Evolutionary conservation across 257 asterid species (phyloP), one percentile per base, ranked within the genome.

Genomic region (Hygrophila difformis): DNA sequence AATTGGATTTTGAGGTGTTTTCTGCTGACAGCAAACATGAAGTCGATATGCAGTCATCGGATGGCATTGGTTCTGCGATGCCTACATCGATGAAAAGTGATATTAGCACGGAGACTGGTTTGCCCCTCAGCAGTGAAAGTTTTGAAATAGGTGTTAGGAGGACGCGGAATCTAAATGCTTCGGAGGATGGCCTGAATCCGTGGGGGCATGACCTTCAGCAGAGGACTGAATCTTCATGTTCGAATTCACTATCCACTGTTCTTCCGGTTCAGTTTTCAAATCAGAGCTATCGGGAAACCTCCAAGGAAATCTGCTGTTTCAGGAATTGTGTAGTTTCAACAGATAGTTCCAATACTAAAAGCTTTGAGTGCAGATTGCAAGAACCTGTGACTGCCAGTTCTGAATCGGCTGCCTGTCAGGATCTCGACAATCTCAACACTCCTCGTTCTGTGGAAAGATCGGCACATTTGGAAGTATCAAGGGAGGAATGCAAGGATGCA

Each of bases 191-290:
- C n/a, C 31, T 56, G 24, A 44, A 40, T 28, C 2, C 40, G 3
- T 8, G 11, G 36, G 18, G 12, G 14, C 56, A 44, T 3, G 71
- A 62, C 26, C 51, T 62, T 18, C 71, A 63, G 42, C 68, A 67
- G 41, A 51, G 49, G 62, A 53, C 69, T 3, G 79, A 74, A 64
- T 74, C 81, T 38, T 74, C 81, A 2, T 69, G 77, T 52, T 74
- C 81, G 8, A 67, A 59, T 29, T 65, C 74, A 21, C 48, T 70
- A n/a, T 52, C 70, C 1, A 38, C 46, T 13, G 21, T 44, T 37
- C 53, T 49, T 42, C 65, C 68, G 0, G 34, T 47, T 56, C 42
- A 69, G 29, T 55, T 65, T 6, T 24, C 51, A 7, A 61, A 61
- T 29, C 64, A 33, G 16, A 56, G 60, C 53, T 59, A 29, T 41